Evolutionary conservation across 371 early-diverging fungal species (phyloP).

Genomic region (Zychaea mexicana): DNA sequence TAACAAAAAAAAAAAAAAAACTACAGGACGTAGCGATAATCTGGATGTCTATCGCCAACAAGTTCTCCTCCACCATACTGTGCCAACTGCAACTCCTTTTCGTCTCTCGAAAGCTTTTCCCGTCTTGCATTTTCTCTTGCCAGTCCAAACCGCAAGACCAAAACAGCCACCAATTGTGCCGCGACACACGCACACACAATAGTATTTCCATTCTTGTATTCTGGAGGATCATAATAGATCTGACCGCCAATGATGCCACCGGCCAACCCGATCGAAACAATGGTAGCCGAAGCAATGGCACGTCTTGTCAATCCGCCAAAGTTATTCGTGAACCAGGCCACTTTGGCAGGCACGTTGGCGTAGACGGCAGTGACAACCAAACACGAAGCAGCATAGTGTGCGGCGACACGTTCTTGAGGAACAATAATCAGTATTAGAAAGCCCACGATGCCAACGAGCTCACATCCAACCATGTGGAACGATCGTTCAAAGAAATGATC

Average conservation of each 20-base stretch:
- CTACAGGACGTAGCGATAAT: constrained; percentile 39
- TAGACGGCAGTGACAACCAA: constrained; percentile 29
- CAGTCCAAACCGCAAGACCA: constrained; percentile 21
- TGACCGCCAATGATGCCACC: constrained; percentile 45
- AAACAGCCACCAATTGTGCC: constrained; percentile 25
- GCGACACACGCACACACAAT: constrained; percentile 21
- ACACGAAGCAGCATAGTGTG: constrained; percentile 24
- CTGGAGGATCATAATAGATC: constrained; percentile 24
- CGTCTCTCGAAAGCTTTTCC: constrained; percentile 13
- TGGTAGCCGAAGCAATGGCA: constrained; percentile 37
- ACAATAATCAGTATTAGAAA: constrained; percentile 30
- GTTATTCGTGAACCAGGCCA: constrained; percentile 42
- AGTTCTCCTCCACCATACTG: constrained; percentile 35
- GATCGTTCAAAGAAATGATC: constrained; percentile 36
- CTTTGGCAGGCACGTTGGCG: constrained; percentile 30
- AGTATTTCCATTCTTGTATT: constrained; percentile 18
- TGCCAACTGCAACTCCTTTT: constrained; percentile 21
- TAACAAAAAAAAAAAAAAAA: too few relatives aligned
- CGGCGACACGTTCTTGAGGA: constrained; percentile 7
- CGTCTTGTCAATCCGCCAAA: constrained; percentile 41
- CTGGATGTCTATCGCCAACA: constrained; percentile 48
- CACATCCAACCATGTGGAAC: constrained; percentile 29
- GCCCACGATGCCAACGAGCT: constrained; percentile 25
- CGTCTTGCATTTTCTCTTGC: constrained; percentile 27
- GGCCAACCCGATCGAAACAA: constrained; percentile 35